Evolutionary conservation across 768 basidiomycete species (phyloP), one percentile per base, ranked within the genome.

Genomic region (Coprinopsis cinerea): DNA sequence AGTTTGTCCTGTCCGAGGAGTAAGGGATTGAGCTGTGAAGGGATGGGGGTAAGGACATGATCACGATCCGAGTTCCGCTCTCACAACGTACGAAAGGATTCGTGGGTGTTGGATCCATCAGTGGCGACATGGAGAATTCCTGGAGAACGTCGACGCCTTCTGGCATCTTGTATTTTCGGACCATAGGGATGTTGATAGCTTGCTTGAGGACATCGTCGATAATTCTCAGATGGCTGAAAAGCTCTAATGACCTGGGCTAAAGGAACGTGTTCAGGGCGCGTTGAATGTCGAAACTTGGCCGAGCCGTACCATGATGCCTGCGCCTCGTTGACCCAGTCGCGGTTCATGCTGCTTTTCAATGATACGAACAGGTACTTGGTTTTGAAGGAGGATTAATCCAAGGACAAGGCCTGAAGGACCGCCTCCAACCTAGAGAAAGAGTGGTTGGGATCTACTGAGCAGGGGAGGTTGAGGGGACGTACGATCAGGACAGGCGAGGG

Each of bases 241-340:
- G 54, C 55, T 79, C 75, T 24, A 75, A 61, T 4, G 75, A 67
- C 9, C 75, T 69, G 6, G 73, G 73, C 71, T 76, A 52, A 17
- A 39, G 17, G 36, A 32, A 32, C 30, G 36, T 47, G 35, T 37
- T 5, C 14, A 17, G 23, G n/a, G 55, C 57, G 48, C 30, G 25
- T 17, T 15, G 27, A 20, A 27, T 10, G 18, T 36, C 18, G 32
- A 20, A 32, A 11, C 3, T 17, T 36, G 22, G 32, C n/a, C 22
- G 24, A 18, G 5, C n/a, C 37, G 20, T 27, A 53, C 52, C 52
- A 48, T 48, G 18, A 53, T 37, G 17, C 41, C 52, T 15, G 52
- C 49, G 10, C 56, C 56, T 13, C 56, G 56, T 34, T 52, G 50
- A 4, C 56, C 56, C 15, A 50, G 56, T 13, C 51, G 39, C 1